Evolutionary conservation across 78 protist genomes (phyloP).

Genomic region (Goniomonas avonlea): DNA sequence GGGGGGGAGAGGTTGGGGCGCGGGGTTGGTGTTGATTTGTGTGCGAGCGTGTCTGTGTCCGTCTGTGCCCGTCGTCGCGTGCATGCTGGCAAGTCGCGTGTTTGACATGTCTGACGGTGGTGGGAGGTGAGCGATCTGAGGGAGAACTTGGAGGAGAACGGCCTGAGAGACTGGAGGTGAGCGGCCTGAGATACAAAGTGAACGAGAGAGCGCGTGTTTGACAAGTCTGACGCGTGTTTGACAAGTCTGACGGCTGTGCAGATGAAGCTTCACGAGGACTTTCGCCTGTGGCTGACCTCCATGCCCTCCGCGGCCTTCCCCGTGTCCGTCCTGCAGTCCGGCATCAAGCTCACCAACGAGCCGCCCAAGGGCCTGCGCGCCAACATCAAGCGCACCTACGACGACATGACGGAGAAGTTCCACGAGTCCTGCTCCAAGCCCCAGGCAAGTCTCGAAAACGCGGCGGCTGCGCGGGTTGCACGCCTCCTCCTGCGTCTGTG

Average conservation of each 20-base stretch:
- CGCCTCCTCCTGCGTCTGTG: no score
- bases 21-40: no score
- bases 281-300: constrained; percentile 82
- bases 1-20: no score
- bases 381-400: constrained; percentile 38
- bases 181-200: constrained; percentile 36
- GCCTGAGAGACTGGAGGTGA: constrained; percentile 34
- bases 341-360: constrained; percentile 82
- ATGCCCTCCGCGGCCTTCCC: constrained; percentile 61
- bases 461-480: no score
- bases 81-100: no score
- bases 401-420: neutral
- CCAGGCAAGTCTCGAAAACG: no score
- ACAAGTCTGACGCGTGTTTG: neutral
- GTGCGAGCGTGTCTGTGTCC: no score
- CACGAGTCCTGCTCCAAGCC: no score
- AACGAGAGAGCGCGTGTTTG: constrained; percentile 9
- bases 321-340: constrained; percentile 67
- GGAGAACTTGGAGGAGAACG: no score
- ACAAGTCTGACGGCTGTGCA: constrained; percentile 62
- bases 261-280: constrained; percentile 54
- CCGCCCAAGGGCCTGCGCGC: constrained; percentile 81
- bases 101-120: no score
- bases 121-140: no score
- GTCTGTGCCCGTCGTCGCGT: no score